Evolutionary conservation across 2,329 filamentous ascomycete genomes (phyloP), one percentile per base, ranked within the genome.

Genomic region (Huntiella moniliformis): DNA sequence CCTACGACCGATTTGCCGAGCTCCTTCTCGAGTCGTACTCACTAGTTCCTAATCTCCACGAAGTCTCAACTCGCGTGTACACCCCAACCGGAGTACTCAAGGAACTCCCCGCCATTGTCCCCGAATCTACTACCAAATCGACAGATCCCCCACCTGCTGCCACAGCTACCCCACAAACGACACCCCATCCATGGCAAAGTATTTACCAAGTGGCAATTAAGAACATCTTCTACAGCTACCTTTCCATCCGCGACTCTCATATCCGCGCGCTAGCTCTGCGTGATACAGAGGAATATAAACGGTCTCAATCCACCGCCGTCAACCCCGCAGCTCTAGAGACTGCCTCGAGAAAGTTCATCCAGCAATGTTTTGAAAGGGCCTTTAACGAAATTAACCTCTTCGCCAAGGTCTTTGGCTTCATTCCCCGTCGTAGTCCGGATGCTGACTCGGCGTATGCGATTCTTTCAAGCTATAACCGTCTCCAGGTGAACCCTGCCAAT

Each of bases 1-100:
- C 70, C 0, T 77, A 75, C 47, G 73, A 71, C 5, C 69, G 73
- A 3, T 76, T 73, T 38, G 68, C 72, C 46, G 71, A 76, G 53
- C 67, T 72, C 61, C 60, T 76, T 13, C 57, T 69, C 2, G 71
- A 74, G 28, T 70, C 70, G 2, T 73, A 72, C 54, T 65, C 67
- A 3, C 54, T 77, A 18, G 60, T 76, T 4, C 67, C 68, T 0
- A 77, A 77, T 50, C 61, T 74, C 10, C 71, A 72, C 50, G 64
- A 63, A 44, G 64, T 72, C 6, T 59, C 71, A 4, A 62, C 62
- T 17, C 65, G 62, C 38, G 70, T 67, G 13, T 76, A 72, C 53
- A 68, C 73, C 51, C 58, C 65, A 38, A 61, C 64, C 18, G 73
- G 73, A 12, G 64, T 66, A 22, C 62, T 65, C 3, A 58, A 63